A percentile compares a stretch with the other conserved stretches of the same genome.
phyloP scores from a whole-genome alignment of 345 rosid genomes.

The Eucalyptus polyanthemos region DNA sequence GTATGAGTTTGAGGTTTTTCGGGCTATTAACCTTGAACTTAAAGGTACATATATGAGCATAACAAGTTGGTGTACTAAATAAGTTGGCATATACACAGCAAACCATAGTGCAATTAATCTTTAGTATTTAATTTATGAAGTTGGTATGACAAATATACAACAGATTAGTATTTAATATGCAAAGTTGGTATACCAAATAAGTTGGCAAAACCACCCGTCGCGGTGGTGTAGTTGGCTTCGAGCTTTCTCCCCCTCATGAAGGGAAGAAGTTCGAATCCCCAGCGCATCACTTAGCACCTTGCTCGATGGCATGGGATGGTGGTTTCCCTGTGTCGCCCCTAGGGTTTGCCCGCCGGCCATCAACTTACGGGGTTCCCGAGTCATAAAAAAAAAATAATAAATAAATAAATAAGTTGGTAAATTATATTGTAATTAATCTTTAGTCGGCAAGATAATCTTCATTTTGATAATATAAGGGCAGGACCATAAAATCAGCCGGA shows the following conservation, averaged over 20 bases:
- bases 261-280: no score
- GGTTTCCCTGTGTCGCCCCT: no score
- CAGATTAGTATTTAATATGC: neutral
- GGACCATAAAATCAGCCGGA: neutral
- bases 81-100: no score
- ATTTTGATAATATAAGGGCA: neutral
- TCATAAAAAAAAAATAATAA: no score
- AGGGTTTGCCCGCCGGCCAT: no score
- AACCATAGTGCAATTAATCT: no score
- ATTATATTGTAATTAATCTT: neutral
- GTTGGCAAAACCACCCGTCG: neutral
- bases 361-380: fast-evolving
- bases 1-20: fast-evolving
- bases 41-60: neutral
- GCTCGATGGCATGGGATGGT: no score
- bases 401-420: neutral
- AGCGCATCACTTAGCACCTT: no score
- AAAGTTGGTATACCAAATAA: neutral
- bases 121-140: neutral
- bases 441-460: neutral
- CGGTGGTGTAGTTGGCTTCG: no score
- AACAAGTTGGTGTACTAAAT: neutral
- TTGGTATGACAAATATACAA: neutral
- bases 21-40: fast-evolving
- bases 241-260: no score